These are phyloP conservation scores for Raffaelea arxii DNA, from an alignment of 2,329 filamentous ascomycete genomes.

Conservation along the genomic window DNA sequence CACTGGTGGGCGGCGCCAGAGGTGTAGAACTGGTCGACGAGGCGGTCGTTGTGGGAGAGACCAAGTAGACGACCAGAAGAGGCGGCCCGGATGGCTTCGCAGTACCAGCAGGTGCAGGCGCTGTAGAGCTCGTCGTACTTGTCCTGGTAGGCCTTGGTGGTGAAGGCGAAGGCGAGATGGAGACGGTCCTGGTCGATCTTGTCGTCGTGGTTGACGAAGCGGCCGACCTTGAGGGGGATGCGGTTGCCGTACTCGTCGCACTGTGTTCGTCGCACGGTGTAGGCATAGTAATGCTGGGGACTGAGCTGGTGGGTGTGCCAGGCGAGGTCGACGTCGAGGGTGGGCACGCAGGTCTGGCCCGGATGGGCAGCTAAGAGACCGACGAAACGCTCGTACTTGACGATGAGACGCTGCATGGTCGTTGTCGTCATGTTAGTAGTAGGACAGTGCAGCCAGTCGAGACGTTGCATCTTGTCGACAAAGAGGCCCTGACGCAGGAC, in stretches of 20 bases:
- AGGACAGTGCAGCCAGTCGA: constrained; percentile 72
- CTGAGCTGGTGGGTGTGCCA: constrained; percentile 76
- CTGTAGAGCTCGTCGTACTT: constrained; percentile 59
- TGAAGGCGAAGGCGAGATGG: constrained; percentile 60
- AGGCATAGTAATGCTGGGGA: constrained; percentile 52
- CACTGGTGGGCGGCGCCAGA: constrained; percentile 40
- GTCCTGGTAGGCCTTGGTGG: constrained; percentile 58
- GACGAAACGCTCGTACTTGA: constrained; percentile 58
- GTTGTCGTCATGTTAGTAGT: constrained; percentile 42
- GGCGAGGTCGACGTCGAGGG: constrained; percentile 63
- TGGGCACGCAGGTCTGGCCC: constrained; percentile 50
- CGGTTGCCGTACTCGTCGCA: neutral
- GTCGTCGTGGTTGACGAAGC: constrained; percentile 74
- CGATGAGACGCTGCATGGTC: constrained; percentile 55
- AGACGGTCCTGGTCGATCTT: constrained; percentile 64
- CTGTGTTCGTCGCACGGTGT: constrained; percentile 37
- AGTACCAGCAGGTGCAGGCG: constrained; percentile 78
- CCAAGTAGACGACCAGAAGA: constrained; percentile 34
- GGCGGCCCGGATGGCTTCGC: constrained; percentile 52
- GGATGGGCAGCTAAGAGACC: constrained; percentile 42
- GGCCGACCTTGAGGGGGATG: constrained; percentile 16
- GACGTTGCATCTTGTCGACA: constrained; percentile 59
- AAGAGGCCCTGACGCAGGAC: constrained; percentile 58
- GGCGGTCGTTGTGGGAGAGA: constrained; percentile 33
- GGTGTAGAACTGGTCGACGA: constrained; percentile 33